Evolutionary conservation across 2,329 filamentous ascomycete species (phyloP), one percentile per base, ranked within the genome.

Genomic region (Phialophora tarda): DNA sequence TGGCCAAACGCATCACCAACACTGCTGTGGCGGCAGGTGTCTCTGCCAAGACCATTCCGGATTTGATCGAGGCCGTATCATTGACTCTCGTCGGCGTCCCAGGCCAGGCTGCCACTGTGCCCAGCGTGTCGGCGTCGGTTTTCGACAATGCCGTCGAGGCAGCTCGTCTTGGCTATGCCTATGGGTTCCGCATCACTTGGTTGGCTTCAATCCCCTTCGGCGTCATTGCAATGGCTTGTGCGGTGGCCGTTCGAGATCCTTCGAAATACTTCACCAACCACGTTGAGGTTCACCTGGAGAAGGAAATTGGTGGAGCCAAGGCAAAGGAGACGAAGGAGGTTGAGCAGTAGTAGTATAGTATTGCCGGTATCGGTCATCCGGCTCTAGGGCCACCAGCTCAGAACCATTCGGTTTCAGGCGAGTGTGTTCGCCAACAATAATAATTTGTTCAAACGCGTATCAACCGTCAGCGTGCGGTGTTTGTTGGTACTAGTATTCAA

Each of bases 241-340:
- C 66, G 1, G 59, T 68, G 48, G 66, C 66, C 1, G 66, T 68
- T 21, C 28, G 50, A 28, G 66, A 68, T 58, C 66, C 66, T 44
- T 68, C 66, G 12, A 69, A 69, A 59, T 65, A 67, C 26, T 69
- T 69, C 59, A 65, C 64, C 4, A 69, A 67, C 34, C 64, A 69
- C 44, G 64, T 69, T 12, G 64, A 69, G 21, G 4, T 67, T 50
- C 64, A 69, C 30, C 51, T 68, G 6, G 66, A 68, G 28, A 68
- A 68, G 59, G 66, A 68, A 28, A 66, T 68, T 23, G 63, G 63
- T 28, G 62, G 58, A 17, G 11, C 14, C 11, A 38, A 50, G 32
- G 50, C 59, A 6, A 54, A 54, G 26, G 57, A 67, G 24, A 62
- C 59, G 30, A 66, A 63, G 51, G 54, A 63, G 26, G 54, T 63